Evolutionary conservation across 345 rosid genomes (phyloP).

Genomic region (Camelina sativa): DNA sequence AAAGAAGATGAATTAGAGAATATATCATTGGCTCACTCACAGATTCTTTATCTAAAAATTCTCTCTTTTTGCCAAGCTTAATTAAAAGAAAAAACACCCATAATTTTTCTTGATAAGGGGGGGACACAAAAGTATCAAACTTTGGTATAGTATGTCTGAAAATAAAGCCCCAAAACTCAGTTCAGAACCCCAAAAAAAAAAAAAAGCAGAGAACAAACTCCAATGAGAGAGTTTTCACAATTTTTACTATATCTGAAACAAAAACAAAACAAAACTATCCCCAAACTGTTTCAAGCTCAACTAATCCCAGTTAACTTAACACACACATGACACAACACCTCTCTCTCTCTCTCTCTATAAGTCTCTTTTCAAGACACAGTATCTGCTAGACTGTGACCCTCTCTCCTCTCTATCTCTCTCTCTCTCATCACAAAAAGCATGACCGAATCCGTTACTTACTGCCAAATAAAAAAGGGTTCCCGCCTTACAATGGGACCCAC

Average conservation of each 20-base stretch:
- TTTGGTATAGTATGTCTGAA: slow-evolving; percentile 7
- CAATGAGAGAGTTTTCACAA: neutral
- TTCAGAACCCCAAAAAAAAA: neutral
- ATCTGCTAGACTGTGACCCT: slow-evolving; percentile 37
- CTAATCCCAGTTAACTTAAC: slow-evolving; percentile 32
- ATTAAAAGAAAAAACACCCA: neutral
- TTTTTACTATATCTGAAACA: slow-evolving; percentile 33
- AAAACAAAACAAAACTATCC: slow-evolving; percentile 35
- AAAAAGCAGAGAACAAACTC: slow-evolving; percentile 20
- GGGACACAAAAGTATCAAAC: slow-evolving; percentile 31
- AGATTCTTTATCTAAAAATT: slow-evolving; percentile 45
- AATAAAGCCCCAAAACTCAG: slow-evolving; percentile 30
- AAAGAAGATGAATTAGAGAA: slow-evolving; percentile 57
- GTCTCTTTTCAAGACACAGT: slow-evolving; percentile 43
- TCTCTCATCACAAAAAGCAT: slow-evolving; percentile 35
- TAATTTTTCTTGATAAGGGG: slow-evolving; percentile 16
- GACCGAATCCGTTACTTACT: slow-evolving; percentile 44
- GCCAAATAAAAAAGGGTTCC: slow-evolving; percentile 41
- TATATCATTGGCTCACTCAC: slow-evolving; percentile 41
- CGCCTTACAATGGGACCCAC: slow-evolving; percentile 44
- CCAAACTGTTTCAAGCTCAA: slow-evolving; percentile 32
- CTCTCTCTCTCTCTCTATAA: slow-evolving; percentile 11
- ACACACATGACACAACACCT: neutral
- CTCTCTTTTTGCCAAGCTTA: slow-evolving; percentile 15
- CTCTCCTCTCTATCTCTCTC: slow-evolving; percentile 36